Evolutionary conservation across 1,284 basidiomycete species (phyloP).

Genomic region (Irpex sp.): DNA sequence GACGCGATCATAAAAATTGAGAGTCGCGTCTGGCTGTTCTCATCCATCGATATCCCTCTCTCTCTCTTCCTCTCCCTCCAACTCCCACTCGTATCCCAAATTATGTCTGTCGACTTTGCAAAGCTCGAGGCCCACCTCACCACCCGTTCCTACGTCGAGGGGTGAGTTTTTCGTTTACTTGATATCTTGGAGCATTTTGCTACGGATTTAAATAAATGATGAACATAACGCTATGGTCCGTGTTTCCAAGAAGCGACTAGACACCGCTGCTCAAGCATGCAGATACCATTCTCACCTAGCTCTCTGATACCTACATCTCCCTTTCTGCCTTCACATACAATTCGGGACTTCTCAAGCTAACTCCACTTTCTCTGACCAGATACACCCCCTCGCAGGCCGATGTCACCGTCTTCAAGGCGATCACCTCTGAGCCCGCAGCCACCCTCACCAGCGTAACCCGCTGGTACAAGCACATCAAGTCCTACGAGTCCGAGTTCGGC

Average conservation of each 20-base stretch:
- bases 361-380: conserved; percentile 40
- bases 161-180: conserved; percentile 54
- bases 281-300: conserved; percentile 79
- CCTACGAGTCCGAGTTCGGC: conserved; percentile 77
- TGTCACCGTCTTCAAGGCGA: conserved; percentile 87
- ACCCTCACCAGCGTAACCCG: conserved; percentile 79
- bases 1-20: conserved; percentile 9
- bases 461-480: conserved; percentile 95
- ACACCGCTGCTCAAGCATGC: conserved; percentile 86
- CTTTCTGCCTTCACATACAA: conserved; percentile 12
- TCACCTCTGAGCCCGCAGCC: conserved; percentile 63
- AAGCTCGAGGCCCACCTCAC: conserved; percentile 85
- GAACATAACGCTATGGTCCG: conserved; percentile 91
- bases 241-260: conserved; percentile 99
- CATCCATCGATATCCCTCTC: conserved; percentile 10
- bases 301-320: conserved; percentile 83
- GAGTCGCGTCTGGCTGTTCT: background rate
- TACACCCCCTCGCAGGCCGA: conserved; percentile 96
- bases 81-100: conserved; percentile 10
- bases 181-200: no score
- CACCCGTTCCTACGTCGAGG: conserved; percentile 86
- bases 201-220: conserved; percentile 54
- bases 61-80: background rate
- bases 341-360: conserved; percentile 16
- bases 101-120: conserved; percentile 71